These are phyloP conservation scores for Mrakia blollopis DNA, from an alignment of 768 basidiomycete genomes.

Conservation along the genomic window DNA sequence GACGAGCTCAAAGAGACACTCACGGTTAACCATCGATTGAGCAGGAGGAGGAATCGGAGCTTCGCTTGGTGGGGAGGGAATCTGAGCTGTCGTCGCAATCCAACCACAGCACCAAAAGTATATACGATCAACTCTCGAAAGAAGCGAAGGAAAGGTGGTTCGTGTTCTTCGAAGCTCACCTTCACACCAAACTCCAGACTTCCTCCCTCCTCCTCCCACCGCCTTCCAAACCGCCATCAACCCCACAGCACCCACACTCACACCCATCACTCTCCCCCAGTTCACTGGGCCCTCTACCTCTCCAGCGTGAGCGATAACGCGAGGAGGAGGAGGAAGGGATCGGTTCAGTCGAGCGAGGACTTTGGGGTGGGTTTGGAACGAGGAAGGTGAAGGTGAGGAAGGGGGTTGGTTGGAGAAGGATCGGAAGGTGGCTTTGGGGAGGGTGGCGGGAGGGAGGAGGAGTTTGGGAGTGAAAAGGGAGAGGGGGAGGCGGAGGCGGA, in stretches of 20 bases:
- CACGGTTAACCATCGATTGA: neutral
- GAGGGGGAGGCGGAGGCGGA: neutral
- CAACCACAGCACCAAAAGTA: too few relatives aligned
- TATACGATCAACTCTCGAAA: neutral
- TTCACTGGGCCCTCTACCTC: neutral
- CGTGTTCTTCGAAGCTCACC: neutral
- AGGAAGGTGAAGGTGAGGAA: neutral
- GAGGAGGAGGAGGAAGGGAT: neutral
- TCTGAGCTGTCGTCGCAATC: too few relatives aligned
- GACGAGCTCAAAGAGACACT: neutral
- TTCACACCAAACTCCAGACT: neutral
- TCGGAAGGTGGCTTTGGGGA: neutral
- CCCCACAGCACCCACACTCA: constrained; percentile 8
- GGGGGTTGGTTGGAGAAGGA: neutral
- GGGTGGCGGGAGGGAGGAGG: neutral
- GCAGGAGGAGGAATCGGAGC: neutral
- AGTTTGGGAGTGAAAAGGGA: neutral
- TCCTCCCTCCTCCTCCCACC: neutral
- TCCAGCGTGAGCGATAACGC: neutral
- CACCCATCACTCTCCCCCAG: neutral
- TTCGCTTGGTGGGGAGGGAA: too few relatives aligned
- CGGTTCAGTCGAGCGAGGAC: neutral
- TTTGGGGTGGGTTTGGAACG: neutral
- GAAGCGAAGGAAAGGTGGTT: neutral
- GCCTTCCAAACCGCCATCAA: constrained; percentile 9